Base-by-base conservation (phyloP, 202 grass and related monocot species). In the Hordeum pubiflorum region DNA sequence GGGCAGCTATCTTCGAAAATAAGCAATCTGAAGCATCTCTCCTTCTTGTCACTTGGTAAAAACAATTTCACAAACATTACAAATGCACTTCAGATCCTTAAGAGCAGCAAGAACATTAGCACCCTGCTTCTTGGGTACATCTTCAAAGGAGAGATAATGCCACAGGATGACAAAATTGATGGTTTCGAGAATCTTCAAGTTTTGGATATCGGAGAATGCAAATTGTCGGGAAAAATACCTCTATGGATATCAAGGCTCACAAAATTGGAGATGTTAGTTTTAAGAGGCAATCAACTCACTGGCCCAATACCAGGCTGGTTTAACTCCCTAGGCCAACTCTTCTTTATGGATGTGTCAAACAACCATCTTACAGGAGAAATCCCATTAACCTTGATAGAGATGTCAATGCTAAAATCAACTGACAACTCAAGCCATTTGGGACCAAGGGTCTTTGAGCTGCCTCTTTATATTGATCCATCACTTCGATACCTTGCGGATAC, bases 101-200 rank as follows among this genome's bases (percentile, higher is more conserved):
- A 22, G 32, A 37, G 8, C 5, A 81, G 14, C 21, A 80, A 12
- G 62, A 89, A 78, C 1, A 61, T 92, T 17, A 86, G 9, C 4
- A 44, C 38, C 3, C 38, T 92, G 27, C 24, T 92, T 21, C 33
- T 92, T 17, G 29, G 17, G 1, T 0, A 0, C 2, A 89, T 27
- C 18, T 92, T 92, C 76, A 52, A 10, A 0, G 31, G 26, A 5
- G 90, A 89, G 8, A 4, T 10, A 13, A 32, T 86, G 38, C 86
- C 83, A 26, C 13, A 80, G 13, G 54, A 84, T 29, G 58, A 48
- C 2, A 43, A 0, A 2, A 74, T 80, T 57, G 15, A 69, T 26
- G 83, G 91, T 6, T 91, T 93, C 69, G 6, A 88, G 58, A 91
- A 82, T 75, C 29, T 89, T 34, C 76, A 80, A 61, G 9, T 87